Percentiles rank a stretch among this genome's conserved stretches.
Evolutionary conservation across 2,329 filamentous ascomycete species (phyloP).

Genomic region (Penicillium sp.): DNA sequence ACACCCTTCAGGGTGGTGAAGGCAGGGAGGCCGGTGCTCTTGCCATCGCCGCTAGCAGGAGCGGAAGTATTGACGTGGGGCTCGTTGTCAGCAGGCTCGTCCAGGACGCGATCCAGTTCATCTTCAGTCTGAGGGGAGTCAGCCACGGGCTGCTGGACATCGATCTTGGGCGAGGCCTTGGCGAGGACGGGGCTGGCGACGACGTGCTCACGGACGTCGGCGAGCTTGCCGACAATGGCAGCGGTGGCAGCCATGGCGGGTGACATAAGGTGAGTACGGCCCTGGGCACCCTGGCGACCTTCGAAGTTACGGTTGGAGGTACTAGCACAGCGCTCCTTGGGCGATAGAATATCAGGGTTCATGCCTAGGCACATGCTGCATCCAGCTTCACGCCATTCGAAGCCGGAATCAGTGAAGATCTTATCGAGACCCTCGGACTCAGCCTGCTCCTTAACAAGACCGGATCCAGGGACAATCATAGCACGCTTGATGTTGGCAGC

Average conservation of each 20-base stretch:
- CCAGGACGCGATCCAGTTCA: constrained; percentile 63
- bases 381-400: constrained; percentile 96
- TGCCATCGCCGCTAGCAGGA: constrained; percentile 29
- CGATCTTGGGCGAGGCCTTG: constrained; percentile 57
- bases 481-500: constrained; percentile 87
- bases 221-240: constrained; percentile 83
- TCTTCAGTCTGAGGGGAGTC: constrained; percentile 61
- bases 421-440: constrained; percentile 90
- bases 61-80: constrained; percentile 62
- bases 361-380: constrained; percentile 99
- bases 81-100: constrained; percentile 61
- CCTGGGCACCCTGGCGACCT: constrained; percentile 86
- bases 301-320: constrained; percentile 98
- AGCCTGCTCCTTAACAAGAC: constrained; percentile 87
- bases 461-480: constrained; percentile 95
- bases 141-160: constrained; percentile 60
- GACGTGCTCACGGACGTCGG: constrained; percentile 81
- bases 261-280: constrained; percentile 93
- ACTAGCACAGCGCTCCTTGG: constrained; percentile 88
- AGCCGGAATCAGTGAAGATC: constrained; percentile 87
- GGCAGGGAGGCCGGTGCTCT: constrained; percentile 69
- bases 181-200: constrained; percentile 45
- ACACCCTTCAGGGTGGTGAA: constrained; percentile 83
- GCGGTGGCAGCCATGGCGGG: constrained; percentile 94
- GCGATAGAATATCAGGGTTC: constrained; percentile 96